A percentile compares a stretch with the other conserved stretches of the same genome.
Conservation (phyloP, 2,329 filamentous ascomycete genomes). For the Fonsecaea erecta region DNA sequence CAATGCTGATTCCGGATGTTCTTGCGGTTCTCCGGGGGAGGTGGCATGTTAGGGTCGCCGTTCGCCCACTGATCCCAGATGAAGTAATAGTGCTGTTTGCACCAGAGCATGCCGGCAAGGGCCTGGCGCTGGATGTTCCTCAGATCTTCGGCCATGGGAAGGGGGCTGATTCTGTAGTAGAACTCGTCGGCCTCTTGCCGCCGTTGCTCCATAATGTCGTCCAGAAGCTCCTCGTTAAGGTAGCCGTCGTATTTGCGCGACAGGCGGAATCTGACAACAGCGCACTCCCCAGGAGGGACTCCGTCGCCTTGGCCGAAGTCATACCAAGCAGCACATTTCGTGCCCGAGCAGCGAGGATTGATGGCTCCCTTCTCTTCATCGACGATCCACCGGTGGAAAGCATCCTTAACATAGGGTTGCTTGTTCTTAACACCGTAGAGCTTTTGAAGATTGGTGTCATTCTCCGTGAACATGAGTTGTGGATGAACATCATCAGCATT, state of each 20-base stretch:
- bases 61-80: slow-evolving; percentile 98
- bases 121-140: slow-evolving; percentile 95
- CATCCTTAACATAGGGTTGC: slow-evolving; percentile 88
- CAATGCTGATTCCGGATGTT: slow-evolving; percentile 83
- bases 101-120: slow-evolving; percentile 97
- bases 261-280: slow-evolving; percentile 89
- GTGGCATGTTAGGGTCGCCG: slow-evolving; percentile 84
- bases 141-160: slow-evolving; percentile 91
- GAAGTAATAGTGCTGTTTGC: slow-evolving; percentile 95
- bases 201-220: slow-evolving; percentile 84
- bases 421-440: slow-evolving; percentile 81
- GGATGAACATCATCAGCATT: slow-evolving; percentile 84
- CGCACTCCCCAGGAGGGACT: slow-evolving; percentile 87
- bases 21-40: slow-evolving; percentile 80
- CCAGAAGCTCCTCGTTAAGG: slow-evolving; percentile 89
- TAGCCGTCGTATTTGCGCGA: slow-evolving; percentile 76
- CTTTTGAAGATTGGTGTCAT: slow-evolving; percentile 83
- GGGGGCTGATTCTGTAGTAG: slow-evolving; percentile 87
- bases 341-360: slow-evolving; percentile 79
- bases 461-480: slow-evolving; percentile 87
- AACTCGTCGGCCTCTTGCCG: slow-evolving; percentile 94
- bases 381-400: slow-evolving; percentile 87
- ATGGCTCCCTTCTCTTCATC: slow-evolving; percentile 77
- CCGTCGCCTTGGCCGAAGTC: slow-evolving; percentile 88
- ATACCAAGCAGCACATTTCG: slow-evolving; percentile 91